Base-by-base conservation (phyloP, 2,329 filamentous ascomycete species). In the Arthrinium phaeospermum region DNA sequence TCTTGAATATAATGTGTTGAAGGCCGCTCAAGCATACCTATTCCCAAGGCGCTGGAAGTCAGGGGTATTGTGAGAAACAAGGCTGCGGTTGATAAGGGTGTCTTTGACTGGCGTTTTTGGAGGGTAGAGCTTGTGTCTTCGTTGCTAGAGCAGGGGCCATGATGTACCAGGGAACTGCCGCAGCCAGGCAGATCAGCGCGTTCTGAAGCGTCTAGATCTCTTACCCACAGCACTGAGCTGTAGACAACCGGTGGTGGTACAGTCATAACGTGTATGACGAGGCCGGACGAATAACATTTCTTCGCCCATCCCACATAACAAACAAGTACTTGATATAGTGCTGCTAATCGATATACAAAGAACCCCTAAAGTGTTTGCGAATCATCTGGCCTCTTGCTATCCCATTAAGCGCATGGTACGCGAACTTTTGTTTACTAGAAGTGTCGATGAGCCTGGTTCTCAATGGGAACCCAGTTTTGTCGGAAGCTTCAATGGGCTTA, bases 41-140 rank as follows among this genome's bases (percentile, higher is more conserved):
- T 64, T 64, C 34, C 57, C 57, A 64, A n/a, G 57, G 57, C 57
- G 57, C 57, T 64, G 57, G 57, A 37, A 64, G 57, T 64, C 57
- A 41, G 22, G 57, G 57, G 57, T 64, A 64, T 30, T 64, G 57
- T 64, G 57, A 64, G 57, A 64, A 64, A 14, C 13, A 64, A n/a
- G 57, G 34, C 57, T 41, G 30, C 16, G 10, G 34, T 41, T 41
- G 57, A 64, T 64, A 64, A 41, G 22, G 57, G 57, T 64, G 57
- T 64, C 19, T 64, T 64, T 41, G 34, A 41, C 57, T 64, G 57
- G 57, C 57, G 57, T 64, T 64, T 57, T 41, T 34, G 53, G 57
- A 37, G 57, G 34, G 34, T 64, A 41, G 57, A 64, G 57, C 57
- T 64, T 41, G 57, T 22, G 57, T 64, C 34, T 64, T 64, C 34